phyloP scores from a whole-genome alignment of 805 yeast genomes.

The Wickerhamomyces sydowiorum region DNA sequence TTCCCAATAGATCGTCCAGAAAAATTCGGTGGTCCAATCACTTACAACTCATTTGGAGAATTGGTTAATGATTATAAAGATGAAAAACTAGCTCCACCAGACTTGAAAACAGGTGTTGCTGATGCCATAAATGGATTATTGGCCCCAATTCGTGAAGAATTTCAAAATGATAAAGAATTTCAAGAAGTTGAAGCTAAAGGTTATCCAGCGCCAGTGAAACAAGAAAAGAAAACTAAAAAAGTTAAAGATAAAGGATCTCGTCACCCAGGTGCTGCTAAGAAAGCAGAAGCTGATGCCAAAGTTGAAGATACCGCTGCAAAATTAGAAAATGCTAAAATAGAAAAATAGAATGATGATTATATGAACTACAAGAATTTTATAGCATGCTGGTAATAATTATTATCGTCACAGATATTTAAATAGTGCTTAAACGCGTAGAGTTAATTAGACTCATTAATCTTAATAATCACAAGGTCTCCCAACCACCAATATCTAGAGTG shows the following conservation, averaged over 20 bases:
- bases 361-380: constrained; percentile 13
- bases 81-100: constrained; percentile 84
- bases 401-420: no score
- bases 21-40: constrained; percentile 91
- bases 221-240: constrained; percentile 60
- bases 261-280: constrained; percentile 64
- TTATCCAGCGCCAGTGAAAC: constrained; percentile 69
- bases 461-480: constrained; percentile 67
- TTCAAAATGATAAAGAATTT: constrained; percentile 57
- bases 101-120: constrained; percentile 87
- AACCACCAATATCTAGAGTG: constrained; percentile 84
- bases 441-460: no score
- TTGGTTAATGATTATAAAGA: constrained; percentile 67
- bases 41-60: constrained; percentile 60
- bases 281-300: constrained; percentile 21
- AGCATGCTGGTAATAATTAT: no score
- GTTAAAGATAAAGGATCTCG: constrained; percentile 85
- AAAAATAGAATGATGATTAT: constrained; percentile 21
- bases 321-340: constrained; percentile 32
- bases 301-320: constrained; percentile 30
- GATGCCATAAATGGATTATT: constrained; percentile 76
- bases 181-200: constrained; percentile 72
- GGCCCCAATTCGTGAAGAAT: constrained; percentile 78
- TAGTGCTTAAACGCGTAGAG: no score
- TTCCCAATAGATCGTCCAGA: constrained; percentile 89